Base-by-base conservation (phyloP, 2,329 filamentous ascomycete genomes). In the Pezicula rhizophila region DNA sequence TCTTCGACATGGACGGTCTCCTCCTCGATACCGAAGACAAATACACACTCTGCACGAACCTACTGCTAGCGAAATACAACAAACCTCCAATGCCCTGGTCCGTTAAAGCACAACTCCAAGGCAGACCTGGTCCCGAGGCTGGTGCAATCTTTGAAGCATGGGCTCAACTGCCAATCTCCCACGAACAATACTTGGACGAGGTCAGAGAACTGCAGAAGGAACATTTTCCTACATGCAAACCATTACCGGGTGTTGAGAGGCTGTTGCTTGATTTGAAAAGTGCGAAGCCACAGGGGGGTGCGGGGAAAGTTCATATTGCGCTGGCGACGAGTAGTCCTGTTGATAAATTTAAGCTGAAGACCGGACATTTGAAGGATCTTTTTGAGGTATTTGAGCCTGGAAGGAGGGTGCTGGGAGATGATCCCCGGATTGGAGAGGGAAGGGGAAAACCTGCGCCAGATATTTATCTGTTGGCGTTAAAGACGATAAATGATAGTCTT, bases 1-100 rank as follows among this genome's bases (percentile, higher is more conserved):
- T 99, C 56, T 97, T 99, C 68, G 93, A 99, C 74, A 96, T 97
- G 91, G 93, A 99, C 69, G 93, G 93, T 52, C 84, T 99, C 33
- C 80, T 99, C 17, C 87, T 99, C 64, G 84, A 97, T 69, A 90
- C 88, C 31, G 93, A 97, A 73, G 93, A 97, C 64, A 59, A 96
- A 48, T 97, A 97, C 74, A 93, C 89, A 0, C 66, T 79, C 23
- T 86, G 87, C 68, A 86, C 90, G 52, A 96, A 99, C 70, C 74
- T 81, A 20, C 79, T 97, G 34, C 83, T 99, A 35, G 74, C 77
- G 49, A 82, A 86, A 63, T 89, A 93, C 68, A 79, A 77, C 60
- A 82, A 81, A 44, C 85, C 88, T 1, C 66, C 72, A 12, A 74
- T 97, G n/a, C 92, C 93, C 1, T 97, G 93, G 93, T 82, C 80